Conservation (phyloP, 1,284 basidiomycete genomes). For the Ceratobasidium papillatum region DNA sequence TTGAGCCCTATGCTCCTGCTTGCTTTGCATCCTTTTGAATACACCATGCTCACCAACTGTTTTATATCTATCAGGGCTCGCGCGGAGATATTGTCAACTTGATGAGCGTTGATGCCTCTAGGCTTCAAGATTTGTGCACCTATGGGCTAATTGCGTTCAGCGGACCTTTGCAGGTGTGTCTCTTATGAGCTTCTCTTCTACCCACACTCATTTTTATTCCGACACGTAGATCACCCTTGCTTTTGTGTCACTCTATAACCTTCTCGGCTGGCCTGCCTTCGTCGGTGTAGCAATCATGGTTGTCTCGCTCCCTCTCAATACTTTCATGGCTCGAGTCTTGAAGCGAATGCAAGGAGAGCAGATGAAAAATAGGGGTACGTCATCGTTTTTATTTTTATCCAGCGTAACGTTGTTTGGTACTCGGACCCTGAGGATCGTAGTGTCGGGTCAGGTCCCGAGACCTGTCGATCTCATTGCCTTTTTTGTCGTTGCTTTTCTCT, state of each 20-base stretch:
- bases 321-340: slow-evolving; percentile 74
- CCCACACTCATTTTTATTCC: slow-evolving; percentile 49
- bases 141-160: slow-evolving; percentile 78
- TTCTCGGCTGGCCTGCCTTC: slow-evolving; percentile 92
- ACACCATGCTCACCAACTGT: too few species aligned
- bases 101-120: slow-evolving; percentile 87
- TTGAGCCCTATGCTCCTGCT: neutral
- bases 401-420: neutral
- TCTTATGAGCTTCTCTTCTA: slow-evolving; percentile 4
- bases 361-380: slow-evolving; percentile 83
- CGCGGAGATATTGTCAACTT: slow-evolving; percentile 95
- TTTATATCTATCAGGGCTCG: slow-evolving; percentile 57
- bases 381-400: neutral
- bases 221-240: slow-evolving; percentile 79
- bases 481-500: neutral
- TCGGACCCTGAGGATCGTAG: neutral
- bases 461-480: slow-evolving; percentile 18
- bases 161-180: slow-evolving; percentile 70
- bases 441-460: neutral
- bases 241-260: slow-evolving; percentile 86
- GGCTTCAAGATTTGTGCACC: slow-evolving; percentile 87
- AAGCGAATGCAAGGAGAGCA: slow-evolving; percentile 86
- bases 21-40: neutral
- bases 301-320: slow-evolving; percentile 81
- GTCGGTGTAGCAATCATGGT: slow-evolving; percentile 94